Evolutionary conservation across 305 asterid species (phyloP).

Genomic region (Euphrasia arctica): DNA sequence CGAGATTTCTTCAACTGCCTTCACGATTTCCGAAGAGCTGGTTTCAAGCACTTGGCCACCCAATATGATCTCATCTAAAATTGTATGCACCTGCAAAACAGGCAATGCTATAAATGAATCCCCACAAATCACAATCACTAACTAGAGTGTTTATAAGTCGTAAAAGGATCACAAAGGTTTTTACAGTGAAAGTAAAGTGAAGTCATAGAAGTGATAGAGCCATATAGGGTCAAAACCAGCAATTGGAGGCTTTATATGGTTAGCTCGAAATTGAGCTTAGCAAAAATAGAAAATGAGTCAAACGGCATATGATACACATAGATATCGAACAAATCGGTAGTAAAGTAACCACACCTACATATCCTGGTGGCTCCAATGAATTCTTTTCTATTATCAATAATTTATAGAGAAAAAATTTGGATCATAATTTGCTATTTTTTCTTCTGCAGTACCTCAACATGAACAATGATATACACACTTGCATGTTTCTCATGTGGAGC

Average conservation of each 20-base stretch:
- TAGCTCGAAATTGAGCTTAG: slow-evolving; percentile 5
- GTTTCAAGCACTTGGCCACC: slow-evolving; percentile 98
- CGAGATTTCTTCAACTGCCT: slow-evolving; percentile 79
- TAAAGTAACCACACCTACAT: background rate
- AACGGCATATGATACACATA: no score
- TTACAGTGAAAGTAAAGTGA: background rate
- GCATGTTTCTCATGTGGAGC: background rate
- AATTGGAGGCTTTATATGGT: background rate
- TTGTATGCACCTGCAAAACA: slow-evolving; percentile 70
- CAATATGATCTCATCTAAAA: slow-evolving; percentile 82
- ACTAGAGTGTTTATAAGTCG: slow-evolving; percentile 11
- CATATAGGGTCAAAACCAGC: background rate
- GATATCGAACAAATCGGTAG: background rate
- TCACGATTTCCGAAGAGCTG: slow-evolving; percentile 66
- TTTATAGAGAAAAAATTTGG: background rate
- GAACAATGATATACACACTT: background rate
- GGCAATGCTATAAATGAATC: slow-evolving; percentile 10
- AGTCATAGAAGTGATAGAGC: slow-evolving; percentile 5
- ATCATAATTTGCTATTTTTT: no score
- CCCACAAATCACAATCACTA: slow-evolving; percentile 3
- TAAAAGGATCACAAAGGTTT: slow-evolving; percentile 17
- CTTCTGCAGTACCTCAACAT: no score
- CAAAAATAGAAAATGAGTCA: background rate
- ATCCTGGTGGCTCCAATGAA: slow-evolving; percentile 9
- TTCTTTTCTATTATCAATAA: background rate